These are phyloP conservation scores for Cubamyces sp. DNA, from an alignment of 768 basidiomycete species.

Conservation along the genomic window DNA sequence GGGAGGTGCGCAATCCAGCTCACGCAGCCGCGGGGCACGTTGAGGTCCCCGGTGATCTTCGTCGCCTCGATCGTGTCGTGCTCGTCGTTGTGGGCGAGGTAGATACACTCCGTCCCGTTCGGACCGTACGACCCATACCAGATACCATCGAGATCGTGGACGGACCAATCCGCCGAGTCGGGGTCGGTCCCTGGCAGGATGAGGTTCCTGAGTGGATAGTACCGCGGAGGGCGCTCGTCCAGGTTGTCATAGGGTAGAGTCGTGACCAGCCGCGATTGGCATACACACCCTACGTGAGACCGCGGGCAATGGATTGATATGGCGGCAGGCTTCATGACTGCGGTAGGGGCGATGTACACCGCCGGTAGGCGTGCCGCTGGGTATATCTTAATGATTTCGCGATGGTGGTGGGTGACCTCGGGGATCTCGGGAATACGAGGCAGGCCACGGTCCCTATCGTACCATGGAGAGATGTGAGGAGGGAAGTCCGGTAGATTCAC, in stretches of 20 bases:
- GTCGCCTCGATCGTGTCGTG: conserved; percentile 13
- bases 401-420: conserved; percentile 12
- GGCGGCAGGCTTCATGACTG: conserved; percentile 17
- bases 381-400: conserved; percentile 18
- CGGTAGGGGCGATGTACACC: conserved; percentile 14
- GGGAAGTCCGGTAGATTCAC: conserved; percentile 27
- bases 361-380: conserved; percentile 28
- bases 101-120: conserved; percentile 23
- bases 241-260: conserved; percentile 10
- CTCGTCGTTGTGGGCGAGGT: conserved; percentile 8
- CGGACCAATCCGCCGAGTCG: conserved; percentile 8
- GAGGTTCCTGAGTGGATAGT: conserved; percentile 24
- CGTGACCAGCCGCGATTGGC: conserved; percentile 10
- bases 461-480: conserved; percentile 12
- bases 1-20: conserved; percentile 20
- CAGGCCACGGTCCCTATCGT: conserved; percentile 13
- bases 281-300: background rate
- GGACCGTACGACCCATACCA: conserved; percentile 27
- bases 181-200: conserved; percentile 11
- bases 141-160: conserved; percentile 18
- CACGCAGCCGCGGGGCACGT: conserved; percentile 26
- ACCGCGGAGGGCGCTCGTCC: conserved; percentile 18
- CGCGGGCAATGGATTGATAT: conserved; percentile 17
- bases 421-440: conserved; percentile 16
- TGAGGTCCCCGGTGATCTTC: conserved; percentile 28